Evolutionary conservation across 257 asterid species (phyloP), one percentile per base, ranked within the genome.

Genomic region (Phtheirospermum japonicum): DNA sequence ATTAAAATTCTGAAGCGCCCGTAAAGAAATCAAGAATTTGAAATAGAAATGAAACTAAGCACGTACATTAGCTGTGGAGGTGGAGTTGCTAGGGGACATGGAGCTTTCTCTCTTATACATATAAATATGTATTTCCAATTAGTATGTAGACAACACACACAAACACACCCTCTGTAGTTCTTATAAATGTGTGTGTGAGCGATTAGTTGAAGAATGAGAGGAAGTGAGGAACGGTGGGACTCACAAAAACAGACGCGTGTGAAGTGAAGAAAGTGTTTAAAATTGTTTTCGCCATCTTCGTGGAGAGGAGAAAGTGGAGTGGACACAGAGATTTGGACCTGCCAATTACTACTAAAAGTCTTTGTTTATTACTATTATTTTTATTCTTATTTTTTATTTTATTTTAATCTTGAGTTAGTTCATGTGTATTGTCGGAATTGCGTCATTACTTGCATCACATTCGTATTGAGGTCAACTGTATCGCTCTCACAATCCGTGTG

Each of bases 51-150:
- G 7, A 46, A 51, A 40, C 0, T 4, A 6, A 40, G 37, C 30
- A 19, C 72, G 17, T 59, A 69, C 75, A 65, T 65, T n/a, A n/a
- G n/a, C n/a, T n/a, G n/a, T n/a, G n/a, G n/a, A n/a, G n/a, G n/a
- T 61, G 58, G 23, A 46, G 17, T 55, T 61, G 71, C 59, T 75
- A n/a, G 73, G 70, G 28, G 76, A 54, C 70, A 66, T 61, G 40
- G 72, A 60, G 63, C 60, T 58, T 37, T 63, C 60, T 63, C 28
- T 53, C 69, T 32, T 34, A 36, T 62, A 26, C 74, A 66, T 57
- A 13, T 55, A 34, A 8, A 23, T 23, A 23, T 23, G n/a, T n/a
- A n/a, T 33, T 33, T 33, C 39, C 0, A 36, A 36, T 9, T 60
- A 23, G 49, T 40, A 23, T 40, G 17, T 10, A 12, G 7, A 16